Percentiles rank a stretch among this genome's conserved stretches.
These are phyloP conservation scores for Oryza glumipatula DNA, from an alignment of 176 grass and related monocot species.

Conservation along the genomic window DNA sequence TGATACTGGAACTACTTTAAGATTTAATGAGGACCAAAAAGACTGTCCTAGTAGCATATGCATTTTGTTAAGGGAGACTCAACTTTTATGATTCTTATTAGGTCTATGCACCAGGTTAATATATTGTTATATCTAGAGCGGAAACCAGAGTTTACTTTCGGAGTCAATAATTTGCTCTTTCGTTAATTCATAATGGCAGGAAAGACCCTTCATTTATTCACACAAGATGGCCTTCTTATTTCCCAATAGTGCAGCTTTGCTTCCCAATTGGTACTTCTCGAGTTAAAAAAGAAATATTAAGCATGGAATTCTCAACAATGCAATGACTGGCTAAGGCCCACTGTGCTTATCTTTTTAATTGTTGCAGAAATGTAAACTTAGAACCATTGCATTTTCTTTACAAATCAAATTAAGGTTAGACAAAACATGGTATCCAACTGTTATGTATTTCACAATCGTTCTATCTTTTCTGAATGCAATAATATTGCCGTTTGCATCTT, in stretches of 20 bases:
- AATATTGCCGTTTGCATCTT: slow-evolving; percentile 5
- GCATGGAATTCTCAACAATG: no score
- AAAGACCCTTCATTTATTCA: neutral
- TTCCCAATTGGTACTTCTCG: no score
- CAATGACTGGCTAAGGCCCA: no score
- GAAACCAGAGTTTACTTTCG: neutral
- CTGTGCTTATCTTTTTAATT: neutral
- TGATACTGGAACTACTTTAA: neutral
- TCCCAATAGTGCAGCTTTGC: neutral
- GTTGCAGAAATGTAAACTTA: neutral
- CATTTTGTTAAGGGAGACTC: neutral
- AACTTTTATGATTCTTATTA: neutral
- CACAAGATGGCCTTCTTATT: neutral
- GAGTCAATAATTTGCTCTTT: neutral
- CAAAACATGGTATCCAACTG: neutral
- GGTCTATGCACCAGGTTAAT: neutral
- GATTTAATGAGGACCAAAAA: neutral
- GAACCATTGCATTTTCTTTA: neutral
- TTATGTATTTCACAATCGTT: neutral
- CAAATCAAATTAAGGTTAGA: slow-evolving; percentile 1
- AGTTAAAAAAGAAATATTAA: no score
- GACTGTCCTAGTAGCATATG: neutral
- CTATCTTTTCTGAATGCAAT: neutral
- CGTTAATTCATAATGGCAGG: neutral
- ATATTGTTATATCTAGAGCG: slow-evolving; percentile 6